These are phyloP conservation scores for Barnettozyma hawaiiensis DNA, from an alignment of 1,139 yeast species.

Conservation along the genomic window DNA sequence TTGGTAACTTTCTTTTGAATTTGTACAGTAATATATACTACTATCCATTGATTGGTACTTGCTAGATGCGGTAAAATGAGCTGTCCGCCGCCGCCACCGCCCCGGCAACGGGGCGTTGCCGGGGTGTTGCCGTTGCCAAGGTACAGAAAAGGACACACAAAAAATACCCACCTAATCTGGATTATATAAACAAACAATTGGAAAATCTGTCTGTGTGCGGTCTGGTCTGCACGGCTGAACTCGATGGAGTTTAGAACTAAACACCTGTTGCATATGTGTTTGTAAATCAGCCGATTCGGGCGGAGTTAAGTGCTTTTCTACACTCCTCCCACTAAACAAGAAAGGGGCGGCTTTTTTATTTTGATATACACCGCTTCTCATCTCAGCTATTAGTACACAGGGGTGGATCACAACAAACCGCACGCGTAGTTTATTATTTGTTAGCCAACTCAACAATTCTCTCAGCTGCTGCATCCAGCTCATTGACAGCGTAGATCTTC, in stretches of 20 bases:
- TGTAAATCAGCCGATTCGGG: not conserved
- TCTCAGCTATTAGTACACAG: not conserved
- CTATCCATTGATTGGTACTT: no score
- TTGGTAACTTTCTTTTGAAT: no score
- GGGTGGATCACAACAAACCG: no score
- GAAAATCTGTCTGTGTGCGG: no score
- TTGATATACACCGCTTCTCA: not conserved
- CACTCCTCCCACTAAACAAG: no score
- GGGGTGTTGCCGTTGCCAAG: not conserved
- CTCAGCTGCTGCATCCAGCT: constrained; percentile 96
- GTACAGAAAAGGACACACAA: no score
- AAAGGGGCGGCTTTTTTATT: no score
- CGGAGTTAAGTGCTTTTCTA: not conserved
- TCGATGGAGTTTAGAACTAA: not conserved
- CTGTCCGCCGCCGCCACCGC: no score
- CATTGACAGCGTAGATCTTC: constrained; percentile 86
- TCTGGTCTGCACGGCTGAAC: not conserved
- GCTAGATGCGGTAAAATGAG: no score
- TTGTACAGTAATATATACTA: constrained; percentile 1
- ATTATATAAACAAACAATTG: no score
- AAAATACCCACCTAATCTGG: no score
- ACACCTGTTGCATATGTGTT: not conserved
- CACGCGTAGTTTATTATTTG: constrained; percentile 1
- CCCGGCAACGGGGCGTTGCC: no score
- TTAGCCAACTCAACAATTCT: constrained; percentile 73